Conservation (phyloP, 2,329 filamentous ascomycete genomes). For the Bertia moriformis region DNA sequence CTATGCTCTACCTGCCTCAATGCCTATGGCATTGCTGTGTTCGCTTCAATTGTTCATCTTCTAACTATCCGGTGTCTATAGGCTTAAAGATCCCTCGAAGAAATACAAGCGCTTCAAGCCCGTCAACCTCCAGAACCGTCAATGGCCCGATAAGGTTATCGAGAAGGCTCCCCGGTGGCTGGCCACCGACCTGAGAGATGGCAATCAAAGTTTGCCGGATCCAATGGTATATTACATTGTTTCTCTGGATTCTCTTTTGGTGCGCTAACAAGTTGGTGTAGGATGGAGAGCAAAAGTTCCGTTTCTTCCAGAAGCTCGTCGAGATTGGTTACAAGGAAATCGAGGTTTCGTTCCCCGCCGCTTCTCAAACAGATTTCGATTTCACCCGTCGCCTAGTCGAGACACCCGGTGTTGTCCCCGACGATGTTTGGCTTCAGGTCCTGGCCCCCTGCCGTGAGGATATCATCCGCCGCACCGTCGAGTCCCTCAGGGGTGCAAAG, state of each 20-base stretch:
- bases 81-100: slow-evolving; percentile 62
- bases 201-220: slow-evolving; percentile 83
- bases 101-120: slow-evolving; percentile 64
- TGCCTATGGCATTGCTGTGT: too few species aligned
- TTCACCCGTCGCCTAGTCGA: slow-evolving; percentile 9
- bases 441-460: slow-evolving; percentile 10
- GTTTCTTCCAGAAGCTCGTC: slow-evolving; percentile 11
- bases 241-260: background rate
- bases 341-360: slow-evolving; percentile 12
- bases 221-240: slow-evolving; percentile 63
- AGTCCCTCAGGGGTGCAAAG: slow-evolving; percentile 6
- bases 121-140: slow-evolving; percentile 51
- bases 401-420: slow-evolving; percentile 7
- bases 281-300: slow-evolving; percentile 6
- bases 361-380: slow-evolving; percentile 11
- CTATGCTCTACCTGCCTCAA: too few species aligned
- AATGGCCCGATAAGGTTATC: slow-evolving; percentile 75
- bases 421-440: slow-evolving; percentile 11
- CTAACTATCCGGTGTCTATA: too few species aligned
- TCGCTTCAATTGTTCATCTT: too few species aligned
- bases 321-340: slow-evolving; percentile 12
- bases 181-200: slow-evolving; percentile 76
- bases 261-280: slow-evolving; percentile 1
- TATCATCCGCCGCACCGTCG: slow-evolving; percentile 5
- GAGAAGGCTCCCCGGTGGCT: slow-evolving; percentile 83